These are phyloP conservation scores for Iris pallida DNA, from an alignment of 116 monocot species.

Conservation along the genomic window DNA sequence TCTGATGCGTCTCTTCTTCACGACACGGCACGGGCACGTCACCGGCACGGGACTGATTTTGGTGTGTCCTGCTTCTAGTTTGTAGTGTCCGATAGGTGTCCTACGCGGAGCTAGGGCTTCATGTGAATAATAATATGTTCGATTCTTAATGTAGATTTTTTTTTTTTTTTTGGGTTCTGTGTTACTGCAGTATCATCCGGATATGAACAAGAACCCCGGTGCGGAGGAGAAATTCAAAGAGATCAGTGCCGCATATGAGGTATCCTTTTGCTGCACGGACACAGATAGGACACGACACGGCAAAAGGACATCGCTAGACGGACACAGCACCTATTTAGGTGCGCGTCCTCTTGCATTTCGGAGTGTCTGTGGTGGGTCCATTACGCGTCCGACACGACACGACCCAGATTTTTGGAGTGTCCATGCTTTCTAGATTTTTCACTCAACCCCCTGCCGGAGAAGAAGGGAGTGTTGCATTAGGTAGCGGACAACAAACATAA, in stretches of 20 bases:
- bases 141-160: neutral
- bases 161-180: slow-evolving; percentile 10
- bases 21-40: neutral
- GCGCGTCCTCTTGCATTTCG: too few species aligned
- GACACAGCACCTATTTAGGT: too few species aligned
- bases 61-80: neutral
- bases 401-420: too few species aligned
- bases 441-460: too few species aligned
- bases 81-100: neutral
- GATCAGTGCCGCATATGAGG: slow-evolving; percentile 98
- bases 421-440: too few species aligned
- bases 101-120: neutral
- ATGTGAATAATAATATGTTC: neutral
- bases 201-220: slow-evolving; percentile 86
- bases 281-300: too few species aligned
- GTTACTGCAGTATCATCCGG: slow-evolving; percentile 90
- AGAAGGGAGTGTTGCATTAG: too few species aligned
- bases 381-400: too few species aligned
- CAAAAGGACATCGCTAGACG: too few species aligned
- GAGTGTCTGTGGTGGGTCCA: too few species aligned
- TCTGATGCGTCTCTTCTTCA: neutral
- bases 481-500: too few species aligned
- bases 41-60: neutral
- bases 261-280: slow-evolving; percentile 18
- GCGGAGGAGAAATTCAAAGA: slow-evolving; percentile 98